Percentiles rank a stretch among this genome's conserved stretches.
These are phyloP conservation scores for Leptosphaerulina australis DNA, from an alignment of 2,329 filamentous ascomycete species.

Conservation along the genomic window DNA sequence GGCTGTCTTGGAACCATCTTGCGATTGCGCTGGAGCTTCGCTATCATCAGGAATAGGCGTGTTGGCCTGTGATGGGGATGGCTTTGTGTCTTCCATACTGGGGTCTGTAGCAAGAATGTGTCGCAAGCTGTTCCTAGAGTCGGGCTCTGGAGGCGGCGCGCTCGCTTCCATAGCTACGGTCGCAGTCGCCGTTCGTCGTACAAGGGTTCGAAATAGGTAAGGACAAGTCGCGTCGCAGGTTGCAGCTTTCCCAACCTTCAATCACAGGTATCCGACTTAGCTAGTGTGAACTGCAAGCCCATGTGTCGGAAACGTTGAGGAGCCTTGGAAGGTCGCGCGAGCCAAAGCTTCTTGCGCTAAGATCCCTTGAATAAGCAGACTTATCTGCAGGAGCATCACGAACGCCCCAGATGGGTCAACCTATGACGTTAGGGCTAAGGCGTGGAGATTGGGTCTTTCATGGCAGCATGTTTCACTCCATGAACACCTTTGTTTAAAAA, in stretches of 20 bases:
- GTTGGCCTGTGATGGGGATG: slow-evolving; percentile 35
- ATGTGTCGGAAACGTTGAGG: slow-evolving; percentile 14
- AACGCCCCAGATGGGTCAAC: slow-evolving; percentile 3
- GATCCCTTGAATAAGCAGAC: slow-evolving; percentile 16
- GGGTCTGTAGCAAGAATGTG: slow-evolving; percentile 48
- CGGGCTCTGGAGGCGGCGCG: slow-evolving; percentile 41
- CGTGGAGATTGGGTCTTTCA: not conserved
- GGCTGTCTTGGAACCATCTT: slow-evolving; percentile 35
- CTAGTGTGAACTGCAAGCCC: slow-evolving; percentile 12
- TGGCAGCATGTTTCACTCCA: too few relatives aligned
- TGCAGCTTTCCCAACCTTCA: slow-evolving; percentile 14
- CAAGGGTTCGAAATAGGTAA: slow-evolving; percentile 26
- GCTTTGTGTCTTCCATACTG: slow-evolving; percentile 44
- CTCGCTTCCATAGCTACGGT: slow-evolving; percentile 26
- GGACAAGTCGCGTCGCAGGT: slow-evolving; percentile 20
- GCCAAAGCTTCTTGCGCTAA: slow-evolving; percentile 21
- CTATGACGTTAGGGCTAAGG: slow-evolving; percentile 10
- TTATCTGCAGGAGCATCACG: slow-evolving; percentile 16
- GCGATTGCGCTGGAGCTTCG: slow-evolving; percentile 37
- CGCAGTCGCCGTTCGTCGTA: slow-evolving; percentile 20
- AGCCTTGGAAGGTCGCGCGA: slow-evolving; percentile 15
- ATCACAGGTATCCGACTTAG: slow-evolving; percentile 16
- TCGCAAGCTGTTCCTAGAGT: slow-evolving; percentile 49
- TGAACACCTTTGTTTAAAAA: too few relatives aligned
- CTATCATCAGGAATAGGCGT: slow-evolving; percentile 43